Percentiles rank a stretch among this genome's conserved stretches.
Conservation (phyloP, 148 eudicot species). For the Agrostemma githago region DNA sequence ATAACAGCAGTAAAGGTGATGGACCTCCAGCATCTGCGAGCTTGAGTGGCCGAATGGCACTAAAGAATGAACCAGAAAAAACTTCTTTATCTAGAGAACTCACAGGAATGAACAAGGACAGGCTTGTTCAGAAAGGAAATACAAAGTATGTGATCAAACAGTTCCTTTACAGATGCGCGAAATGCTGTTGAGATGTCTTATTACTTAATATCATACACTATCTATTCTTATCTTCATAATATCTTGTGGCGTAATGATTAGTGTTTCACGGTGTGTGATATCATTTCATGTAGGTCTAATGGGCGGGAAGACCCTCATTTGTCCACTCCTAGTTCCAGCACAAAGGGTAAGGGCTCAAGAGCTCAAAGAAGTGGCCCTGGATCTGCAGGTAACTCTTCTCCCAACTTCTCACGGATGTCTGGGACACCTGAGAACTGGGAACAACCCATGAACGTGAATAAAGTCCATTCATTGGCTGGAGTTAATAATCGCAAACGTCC, state of each 20-base stretch:
- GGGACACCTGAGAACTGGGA: conserved; percentile 69
- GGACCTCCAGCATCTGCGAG: conserved; percentile 42
- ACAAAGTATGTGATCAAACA: conserved; percentile 45
- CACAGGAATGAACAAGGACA: conserved; percentile 61
- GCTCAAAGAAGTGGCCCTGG: conserved; percentile 54
- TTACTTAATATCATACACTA: neutral
- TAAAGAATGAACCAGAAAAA: conserved; percentile 65
- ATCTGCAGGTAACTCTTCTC: conserved; percentile 45
- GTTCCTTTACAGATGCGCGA: conserved; percentile 2
- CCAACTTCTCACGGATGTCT: conserved; percentile 52
- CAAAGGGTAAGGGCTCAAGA: conserved; percentile 78
- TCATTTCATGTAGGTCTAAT: conserved; percentile 47
- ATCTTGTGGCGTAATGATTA: conserved; percentile 7
- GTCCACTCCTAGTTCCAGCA: conserved; percentile 41
- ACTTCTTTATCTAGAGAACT: conserved; percentile 49
- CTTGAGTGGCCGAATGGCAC: conserved; percentile 46
- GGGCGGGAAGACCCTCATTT: conserved; percentile 54
- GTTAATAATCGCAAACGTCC: conserved; percentile 65
- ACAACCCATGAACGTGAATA: conserved; percentile 43
- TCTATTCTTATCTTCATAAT: neutral
- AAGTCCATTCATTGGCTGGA: conserved; percentile 51
- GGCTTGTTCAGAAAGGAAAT: conserved; percentile 56
- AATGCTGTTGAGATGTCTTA: neutral
- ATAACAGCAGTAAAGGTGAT: conserved; percentile 51
- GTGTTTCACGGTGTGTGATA: conserved; percentile 10